These are phyloP conservation scores for Phytophthora europaea DNA, from an alignment of 352 stramenopile species.

Conservation along the genomic window DNA sequence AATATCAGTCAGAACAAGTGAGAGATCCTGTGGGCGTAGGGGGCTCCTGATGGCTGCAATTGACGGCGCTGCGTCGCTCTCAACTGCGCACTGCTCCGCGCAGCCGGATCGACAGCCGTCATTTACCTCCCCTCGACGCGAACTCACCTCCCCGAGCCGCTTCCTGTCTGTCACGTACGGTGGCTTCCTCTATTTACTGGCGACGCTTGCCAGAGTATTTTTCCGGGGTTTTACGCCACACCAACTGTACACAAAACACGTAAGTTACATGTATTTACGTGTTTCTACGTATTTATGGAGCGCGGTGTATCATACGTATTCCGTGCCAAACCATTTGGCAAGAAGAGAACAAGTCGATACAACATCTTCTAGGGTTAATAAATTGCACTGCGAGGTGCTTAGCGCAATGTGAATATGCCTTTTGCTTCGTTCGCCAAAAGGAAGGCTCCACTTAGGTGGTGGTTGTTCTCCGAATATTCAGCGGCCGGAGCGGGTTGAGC, in stretches of 20 bases:
- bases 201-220: conserved; percentile 1
- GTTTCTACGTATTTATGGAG: no score
- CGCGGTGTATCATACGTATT: not conserved
- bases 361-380: conserved; percentile 41
- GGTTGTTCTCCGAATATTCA: conserved; percentile 64
- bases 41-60: not conserved
- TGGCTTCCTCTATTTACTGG: not conserved
- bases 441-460: conserved; percentile 47
- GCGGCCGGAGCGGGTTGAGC: conserved; percentile 59
- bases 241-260: not conserved
- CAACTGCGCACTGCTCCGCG: not conserved
- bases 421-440: not conserved
- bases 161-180: conserved; percentile 8
- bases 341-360: not conserved
- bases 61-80: not conserved
- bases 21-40: not conserved
- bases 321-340: no score
- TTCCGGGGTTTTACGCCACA: conserved; percentile 1
- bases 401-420: conserved; percentile 2
- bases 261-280: not conserved
- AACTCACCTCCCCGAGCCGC: conserved; percentile 26
- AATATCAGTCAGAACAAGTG: not conserved
- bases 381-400: conserved; percentile 27
- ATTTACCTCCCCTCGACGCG: conserved; percentile 16
- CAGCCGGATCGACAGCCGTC: conserved; percentile 3